phyloP scores from a whole-genome alignment of 306 rosid genomes.

The Vigna trinervia region DNA sequence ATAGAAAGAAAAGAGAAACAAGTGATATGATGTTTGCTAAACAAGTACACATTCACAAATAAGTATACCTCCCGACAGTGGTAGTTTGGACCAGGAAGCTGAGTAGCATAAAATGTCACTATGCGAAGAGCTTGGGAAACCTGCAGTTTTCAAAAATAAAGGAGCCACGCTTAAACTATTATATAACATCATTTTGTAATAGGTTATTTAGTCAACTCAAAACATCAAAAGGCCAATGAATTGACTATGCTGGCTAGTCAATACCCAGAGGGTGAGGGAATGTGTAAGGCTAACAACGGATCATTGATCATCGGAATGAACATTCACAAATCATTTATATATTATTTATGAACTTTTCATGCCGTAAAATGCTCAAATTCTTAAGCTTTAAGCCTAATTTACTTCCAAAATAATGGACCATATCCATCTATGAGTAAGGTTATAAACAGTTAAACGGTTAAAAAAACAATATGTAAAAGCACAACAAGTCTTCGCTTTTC shows the following conservation, averaged over 20 bases:
- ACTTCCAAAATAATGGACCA: slow-evolving; percentile 3
- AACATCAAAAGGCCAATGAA: neutral
- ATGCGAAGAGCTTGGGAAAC: slow-evolving; percentile 87
- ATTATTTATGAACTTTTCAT: neutral
- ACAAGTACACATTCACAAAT: slow-evolving; percentile 2
- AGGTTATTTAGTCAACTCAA: neutral
- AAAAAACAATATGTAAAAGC: neutral
- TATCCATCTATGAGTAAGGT: neutral
- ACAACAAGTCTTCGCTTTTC: neutral
- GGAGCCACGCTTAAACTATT: neutral
- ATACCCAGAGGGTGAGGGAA: slow-evolving; percentile 1
- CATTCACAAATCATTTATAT: neutral
- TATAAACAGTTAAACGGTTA: neutral
- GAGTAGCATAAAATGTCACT: slow-evolving; percentile 93
- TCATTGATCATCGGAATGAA: neutral
- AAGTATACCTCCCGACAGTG: slow-evolving; percentile 91
- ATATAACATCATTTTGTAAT: slow-evolving; percentile 13
- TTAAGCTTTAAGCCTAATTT: slow-evolving; percentile 20
- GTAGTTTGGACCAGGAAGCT: slow-evolving; percentile 99
- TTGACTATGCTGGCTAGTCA: neutral
- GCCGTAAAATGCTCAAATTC: neutral
- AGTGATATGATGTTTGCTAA: slow-evolving; percentile 7
- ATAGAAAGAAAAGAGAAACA: neutral
- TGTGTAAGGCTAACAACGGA: neutral
- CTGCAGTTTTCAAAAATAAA: slow-evolving; percentile 55